phyloP scores from a whole-genome alignment of 202 grass and related monocot genomes.

The Tripidium arundinaceum region DNA sequence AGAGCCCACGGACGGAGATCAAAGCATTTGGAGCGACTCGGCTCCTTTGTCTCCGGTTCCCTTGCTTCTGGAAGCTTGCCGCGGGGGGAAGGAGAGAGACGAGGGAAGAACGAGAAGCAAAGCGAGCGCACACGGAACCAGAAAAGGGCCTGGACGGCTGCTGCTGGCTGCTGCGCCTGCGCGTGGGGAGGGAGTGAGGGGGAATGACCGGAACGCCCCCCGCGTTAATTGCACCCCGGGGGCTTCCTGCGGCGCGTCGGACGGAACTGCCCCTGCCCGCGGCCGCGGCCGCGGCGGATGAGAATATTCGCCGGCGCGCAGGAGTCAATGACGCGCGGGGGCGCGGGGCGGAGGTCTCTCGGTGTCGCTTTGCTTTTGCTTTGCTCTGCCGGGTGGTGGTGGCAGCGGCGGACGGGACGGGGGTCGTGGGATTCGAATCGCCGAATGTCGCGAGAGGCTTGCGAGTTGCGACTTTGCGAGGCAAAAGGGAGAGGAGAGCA shows the following conservation, averaged over 20 bases:
- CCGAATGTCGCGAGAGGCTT: not conserved
- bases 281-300: not conserved
- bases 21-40: not conserved
- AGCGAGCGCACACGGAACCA: not conserved
- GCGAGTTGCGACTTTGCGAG: not conserved
- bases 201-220: conserved; percentile 7
- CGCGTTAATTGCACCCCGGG: not conserved
- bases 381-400: not conserved
- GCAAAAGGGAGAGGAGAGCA: too few species aligned
- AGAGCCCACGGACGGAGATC: not conserved
- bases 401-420: not conserved
- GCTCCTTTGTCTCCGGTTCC: not conserved
- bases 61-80: conserved; percentile 13
- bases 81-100: not conserved
- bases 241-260: not conserved
- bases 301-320: conserved; percentile 25
- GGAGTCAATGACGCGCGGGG: not conserved
- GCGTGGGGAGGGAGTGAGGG: not conserved
- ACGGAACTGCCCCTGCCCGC: conserved; percentile 32
- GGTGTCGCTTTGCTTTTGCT: not conserved
- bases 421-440: not conserved
- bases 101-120: not conserved
- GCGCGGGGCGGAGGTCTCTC: not conserved
- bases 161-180: not conserved
- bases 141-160: not conserved